Evolutionary conservation across 1,284 basidiomycete species (phyloP).

Genomic region (Jaminaea rosea): DNA sequence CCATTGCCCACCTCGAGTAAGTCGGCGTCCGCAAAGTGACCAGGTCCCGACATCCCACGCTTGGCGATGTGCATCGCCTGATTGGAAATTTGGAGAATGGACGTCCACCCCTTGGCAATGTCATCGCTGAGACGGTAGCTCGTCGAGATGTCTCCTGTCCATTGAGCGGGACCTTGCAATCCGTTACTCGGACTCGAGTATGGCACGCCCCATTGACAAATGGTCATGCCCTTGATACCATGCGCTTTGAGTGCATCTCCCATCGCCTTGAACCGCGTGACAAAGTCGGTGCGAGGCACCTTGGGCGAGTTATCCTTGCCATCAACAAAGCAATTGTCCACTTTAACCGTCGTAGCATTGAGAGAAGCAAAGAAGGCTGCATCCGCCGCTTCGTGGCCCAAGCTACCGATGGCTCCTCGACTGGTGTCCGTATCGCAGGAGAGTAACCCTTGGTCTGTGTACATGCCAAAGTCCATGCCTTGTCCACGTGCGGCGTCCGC

Average conservation of each 20-base stretch:
- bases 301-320: slow-evolving; percentile 20
- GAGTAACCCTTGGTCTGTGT: slow-evolving; percentile 52
- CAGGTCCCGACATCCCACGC: slow-evolving; percentile 16
- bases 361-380: slow-evolving; percentile 52
- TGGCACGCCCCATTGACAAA: slow-evolving; percentile 51
- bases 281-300: slow-evolving; percentile 13
- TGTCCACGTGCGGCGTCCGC: slow-evolving; percentile 49
- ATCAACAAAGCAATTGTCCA: slow-evolving; percentile 49
- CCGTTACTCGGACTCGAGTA: slow-evolving; percentile 7
- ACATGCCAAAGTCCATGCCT: slow-evolving; percentile 53
- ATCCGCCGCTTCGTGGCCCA: slow-evolving; percentile 53
- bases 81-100: slow-evolving; percentile 16
- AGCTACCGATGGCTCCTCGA: slow-evolving; percentile 49
- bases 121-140: slow-evolving; percentile 50
- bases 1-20: slow-evolving; percentile 23
- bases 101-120: slow-evolving; percentile 19
- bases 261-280: slow-evolving; percentile 51
- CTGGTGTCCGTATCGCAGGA: slow-evolving; percentile 22
- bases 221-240: slow-evolving; percentile 52
- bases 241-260: slow-evolving; percentile 52
- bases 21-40: slow-evolving; percentile 35
- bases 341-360: slow-evolving; percentile 51
- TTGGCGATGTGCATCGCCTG: slow-evolving; percentile 5
- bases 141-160: slow-evolving; percentile 49
- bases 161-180: slow-evolving; percentile 20